Evolutionary conservation across 225 moss, liverwort and hornwort species (phyloP).

Genomic region (Straminergon stramineum): DNA sequence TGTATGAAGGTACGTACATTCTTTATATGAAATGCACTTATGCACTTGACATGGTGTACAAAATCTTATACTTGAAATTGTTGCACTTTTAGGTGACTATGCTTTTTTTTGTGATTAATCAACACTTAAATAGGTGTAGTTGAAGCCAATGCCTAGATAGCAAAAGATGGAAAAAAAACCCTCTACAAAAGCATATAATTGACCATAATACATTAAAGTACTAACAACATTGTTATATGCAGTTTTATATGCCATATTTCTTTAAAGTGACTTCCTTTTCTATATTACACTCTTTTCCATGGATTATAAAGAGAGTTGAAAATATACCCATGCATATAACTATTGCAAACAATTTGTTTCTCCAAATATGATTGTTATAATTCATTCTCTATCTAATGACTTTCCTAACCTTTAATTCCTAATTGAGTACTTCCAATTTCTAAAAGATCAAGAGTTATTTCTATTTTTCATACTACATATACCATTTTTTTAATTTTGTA

Average conservation of each 20-base stretch:
- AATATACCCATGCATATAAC: not conserved
- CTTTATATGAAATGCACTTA: not conserved
- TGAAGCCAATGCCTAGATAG: not conserved
- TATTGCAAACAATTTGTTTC: not conserved
- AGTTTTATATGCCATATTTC: not conserved
- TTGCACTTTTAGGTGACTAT: no score
- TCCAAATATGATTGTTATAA: not conserved
- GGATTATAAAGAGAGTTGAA: not conserved
- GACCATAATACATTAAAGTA: not conserved
- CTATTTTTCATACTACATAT: not conserved
- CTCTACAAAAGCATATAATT: not conserved
- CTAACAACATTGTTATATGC: fast-evolving
- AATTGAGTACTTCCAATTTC: fast-evolving
- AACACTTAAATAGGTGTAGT: not conserved
- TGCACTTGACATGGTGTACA: not conserved
- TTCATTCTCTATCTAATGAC: not conserved
- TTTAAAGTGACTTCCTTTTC: fast-evolving
- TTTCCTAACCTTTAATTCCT: not conserved
- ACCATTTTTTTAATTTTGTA: not conserved
- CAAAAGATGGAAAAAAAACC: not conserved
- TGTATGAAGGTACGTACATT: not conserved
- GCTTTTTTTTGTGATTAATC: not conserved
- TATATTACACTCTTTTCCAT: not conserved
- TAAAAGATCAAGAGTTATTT: not conserved
- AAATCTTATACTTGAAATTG: not conserved